Evolutionary conservation across 352 stramenopile species (phyloP).

Genomic region (Pythium chondricola): DNA sequence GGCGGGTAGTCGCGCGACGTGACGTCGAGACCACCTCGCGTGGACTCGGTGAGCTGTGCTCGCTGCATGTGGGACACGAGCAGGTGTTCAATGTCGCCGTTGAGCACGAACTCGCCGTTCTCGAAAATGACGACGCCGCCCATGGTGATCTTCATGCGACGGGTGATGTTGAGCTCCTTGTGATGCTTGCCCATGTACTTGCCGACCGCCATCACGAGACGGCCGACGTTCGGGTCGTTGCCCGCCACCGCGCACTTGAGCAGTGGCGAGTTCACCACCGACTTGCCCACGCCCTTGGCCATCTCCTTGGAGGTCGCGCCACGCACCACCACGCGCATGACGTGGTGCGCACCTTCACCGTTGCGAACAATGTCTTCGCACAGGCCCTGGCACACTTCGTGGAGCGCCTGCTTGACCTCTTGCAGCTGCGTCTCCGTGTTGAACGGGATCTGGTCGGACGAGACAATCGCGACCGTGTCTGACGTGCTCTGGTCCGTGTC

Average conservation of each 20-base stretch:
- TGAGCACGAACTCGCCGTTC: constrained; percentile 92
- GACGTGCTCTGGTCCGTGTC: constrained; percentile 98
- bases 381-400: constrained; percentile 90
- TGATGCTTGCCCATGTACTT: constrained; percentile 96
- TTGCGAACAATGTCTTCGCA: constrained; percentile 98
- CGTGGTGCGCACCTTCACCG: constrained; percentile 96
- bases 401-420: constrained; percentile 90
- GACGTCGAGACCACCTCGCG: constrained; percentile 65
- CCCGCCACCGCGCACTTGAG: constrained; percentile 98
- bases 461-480: constrained; percentile 95
- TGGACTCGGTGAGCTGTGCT: constrained; percentile 85
- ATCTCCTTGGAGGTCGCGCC: constrained; percentile 74
- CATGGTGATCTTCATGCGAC: constrained; percentile 82
- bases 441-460: constrained; percentile 90
- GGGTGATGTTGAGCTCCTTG: constrained; percentile 69
- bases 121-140: constrained; percentile 93
- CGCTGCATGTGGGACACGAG: constrained; percentile 93
- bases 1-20: constrained; percentile 89
- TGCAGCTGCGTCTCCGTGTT: constrained; percentile 59
- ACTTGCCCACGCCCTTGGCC: constrained; percentile 87
- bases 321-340: constrained; percentile 92
- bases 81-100: constrained; percentile 89
- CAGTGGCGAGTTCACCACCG: constrained; percentile 93
- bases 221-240: constrained; percentile 98
- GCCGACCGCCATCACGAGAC: constrained; percentile 94